phyloP scores from a whole-genome alignment of 495 filamentous ascomycete genomes.

The Hypomontagnella monticulosa region DNA sequence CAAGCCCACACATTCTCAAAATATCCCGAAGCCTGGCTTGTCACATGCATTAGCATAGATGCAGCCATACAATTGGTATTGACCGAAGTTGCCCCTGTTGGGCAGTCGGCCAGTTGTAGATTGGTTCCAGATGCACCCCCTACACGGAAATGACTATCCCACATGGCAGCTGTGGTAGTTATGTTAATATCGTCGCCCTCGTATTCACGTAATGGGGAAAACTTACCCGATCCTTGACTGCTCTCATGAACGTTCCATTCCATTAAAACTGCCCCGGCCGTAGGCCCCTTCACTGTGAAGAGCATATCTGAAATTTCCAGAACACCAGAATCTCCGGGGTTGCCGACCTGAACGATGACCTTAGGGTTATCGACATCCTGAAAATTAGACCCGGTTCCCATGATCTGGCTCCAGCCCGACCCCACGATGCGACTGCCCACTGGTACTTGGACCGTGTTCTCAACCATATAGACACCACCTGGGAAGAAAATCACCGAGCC shows the following conservation, averaged over 20 bases:
- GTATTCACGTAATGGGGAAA: too few relatives aligned
- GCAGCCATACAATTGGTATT: constrained; percentile 61
- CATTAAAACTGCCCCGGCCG: constrained; percentile 48
- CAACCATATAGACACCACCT: constrained; percentile 41
- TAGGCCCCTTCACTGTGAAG: constrained; percentile 40
- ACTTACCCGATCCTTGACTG: too few relatives aligned
- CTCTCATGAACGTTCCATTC: constrained; percentile 45
- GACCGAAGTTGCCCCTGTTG: constrained; percentile 23
- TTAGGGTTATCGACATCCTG: constrained; percentile 43
- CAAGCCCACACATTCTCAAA: constrained; percentile 79
- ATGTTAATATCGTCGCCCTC: too few relatives aligned
- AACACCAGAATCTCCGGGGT: constrained; percentile 56
- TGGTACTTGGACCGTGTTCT: constrained; percentile 53
- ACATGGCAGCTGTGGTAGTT: constrained; percentile 37
- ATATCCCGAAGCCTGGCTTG: constrained; percentile 65
- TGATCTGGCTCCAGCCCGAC: constrained; percentile 43
- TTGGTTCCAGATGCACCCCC: constrained; percentile 71
- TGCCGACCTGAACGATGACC: constrained; percentile 61
- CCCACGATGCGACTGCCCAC: constrained; percentile 53
- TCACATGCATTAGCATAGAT: constrained; percentile 72
- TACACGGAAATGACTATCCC: constrained; percentile 45
- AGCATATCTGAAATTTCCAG: constrained; percentile 63
- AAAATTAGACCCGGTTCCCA: constrained; percentile 52
- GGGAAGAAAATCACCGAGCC: too few relatives aligned
- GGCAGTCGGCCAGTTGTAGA: constrained; percentile 69